phyloP scores from a whole-genome alignment of 192 early-diverging fungal genomes.

The Physocladia obscura region DNA sequence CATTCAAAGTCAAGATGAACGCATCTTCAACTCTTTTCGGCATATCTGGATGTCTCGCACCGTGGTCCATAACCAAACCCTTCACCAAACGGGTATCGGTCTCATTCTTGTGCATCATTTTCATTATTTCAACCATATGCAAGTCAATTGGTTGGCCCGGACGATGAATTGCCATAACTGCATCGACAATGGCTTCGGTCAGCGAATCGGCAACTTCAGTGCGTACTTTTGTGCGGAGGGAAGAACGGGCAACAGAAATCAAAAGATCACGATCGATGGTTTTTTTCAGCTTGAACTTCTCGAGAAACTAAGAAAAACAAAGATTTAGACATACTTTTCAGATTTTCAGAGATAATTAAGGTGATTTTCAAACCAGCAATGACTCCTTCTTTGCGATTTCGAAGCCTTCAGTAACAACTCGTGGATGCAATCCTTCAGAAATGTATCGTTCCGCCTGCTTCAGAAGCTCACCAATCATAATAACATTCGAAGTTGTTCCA shows the following conservation, averaged over 20 bases:
- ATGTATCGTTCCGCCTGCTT: constrained; percentile 93
- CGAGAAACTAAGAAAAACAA: constrained; percentile 70
- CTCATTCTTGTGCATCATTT: constrained; percentile 98
- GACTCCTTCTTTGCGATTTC: constrained; percentile 96
- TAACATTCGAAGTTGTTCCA: constrained; percentile 95
- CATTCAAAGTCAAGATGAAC: constrained; percentile 92
- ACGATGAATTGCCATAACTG: constrained; percentile 81
- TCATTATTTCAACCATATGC: constrained; percentile 99
- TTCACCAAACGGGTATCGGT: constrained; percentile 90
- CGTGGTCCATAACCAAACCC: constrained; percentile 97
- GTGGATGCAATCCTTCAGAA: constrained; percentile 94
- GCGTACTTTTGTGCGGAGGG: constrained; percentile 93
- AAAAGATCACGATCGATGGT: constrained; percentile 88
- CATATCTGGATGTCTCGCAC: constrained; percentile 99
- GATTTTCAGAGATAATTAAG: too few relatives aligned
- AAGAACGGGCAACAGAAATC: constrained; percentile 88
- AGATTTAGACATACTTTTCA: too few relatives aligned
- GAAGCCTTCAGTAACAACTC: constrained; percentile 94
- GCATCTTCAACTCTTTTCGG: constrained; percentile 89
- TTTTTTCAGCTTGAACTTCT: constrained; percentile 75
- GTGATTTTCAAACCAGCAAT: constrained; percentile 65
- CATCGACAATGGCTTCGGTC: constrained; percentile 96
- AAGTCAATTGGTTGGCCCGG: constrained; percentile 90
- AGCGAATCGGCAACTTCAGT: constrained; percentile 85
- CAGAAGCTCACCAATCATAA: constrained; percentile 94